These are phyloP conservation scores for Penicillium sp. DNA, from an alignment of 2,329 filamentous ascomycete genomes.

Conservation along the genomic window DNA sequence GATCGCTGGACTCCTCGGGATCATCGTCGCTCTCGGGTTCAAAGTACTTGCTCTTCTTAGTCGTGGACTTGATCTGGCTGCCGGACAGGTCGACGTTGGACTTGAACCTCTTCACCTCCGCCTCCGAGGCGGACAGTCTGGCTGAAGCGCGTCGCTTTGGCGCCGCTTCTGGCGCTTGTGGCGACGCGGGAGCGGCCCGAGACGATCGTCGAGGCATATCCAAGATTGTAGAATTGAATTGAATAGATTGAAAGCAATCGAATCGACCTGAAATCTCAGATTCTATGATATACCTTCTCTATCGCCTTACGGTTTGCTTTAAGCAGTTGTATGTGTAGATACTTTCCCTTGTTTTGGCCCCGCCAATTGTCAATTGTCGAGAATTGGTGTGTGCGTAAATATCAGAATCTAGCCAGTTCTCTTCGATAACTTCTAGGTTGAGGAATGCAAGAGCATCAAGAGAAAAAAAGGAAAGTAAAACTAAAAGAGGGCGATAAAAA, in stretches of 20 bases:
- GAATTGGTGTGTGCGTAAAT: no score
- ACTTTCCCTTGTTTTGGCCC: not conserved
- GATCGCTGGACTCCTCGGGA: conserved; percentile 61
- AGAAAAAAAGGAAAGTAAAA: not conserved
- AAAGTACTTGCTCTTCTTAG: conserved; percentile 59
- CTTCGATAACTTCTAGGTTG: no score
- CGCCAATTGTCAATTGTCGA: not conserved
- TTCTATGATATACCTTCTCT: not conserved
- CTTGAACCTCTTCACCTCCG: conserved; percentile 39
- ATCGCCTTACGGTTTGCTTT: not conserved
- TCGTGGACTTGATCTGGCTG: conserved; percentile 38
- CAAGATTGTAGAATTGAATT: conserved; percentile 9
- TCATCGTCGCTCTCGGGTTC: conserved; percentile 43
- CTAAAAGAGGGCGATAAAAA: not conserved
- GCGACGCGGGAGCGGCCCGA: conserved; percentile 39
- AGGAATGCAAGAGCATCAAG: no score
- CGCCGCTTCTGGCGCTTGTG: conserved; percentile 35
- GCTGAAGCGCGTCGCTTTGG: conserved; percentile 41
- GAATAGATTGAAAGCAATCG: not conserved
- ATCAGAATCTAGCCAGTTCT: no score
- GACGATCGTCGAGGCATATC: conserved; percentile 45
- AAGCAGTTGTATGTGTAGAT: not conserved
- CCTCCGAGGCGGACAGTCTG: conserved; percentile 32
- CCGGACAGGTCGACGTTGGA: conserved; percentile 24
- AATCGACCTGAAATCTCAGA: not conserved